phyloP scores from a whole-genome alignment of 2,329 filamentous ascomycete genomes.

The Aspergillus ochraceoroseus region DNA sequence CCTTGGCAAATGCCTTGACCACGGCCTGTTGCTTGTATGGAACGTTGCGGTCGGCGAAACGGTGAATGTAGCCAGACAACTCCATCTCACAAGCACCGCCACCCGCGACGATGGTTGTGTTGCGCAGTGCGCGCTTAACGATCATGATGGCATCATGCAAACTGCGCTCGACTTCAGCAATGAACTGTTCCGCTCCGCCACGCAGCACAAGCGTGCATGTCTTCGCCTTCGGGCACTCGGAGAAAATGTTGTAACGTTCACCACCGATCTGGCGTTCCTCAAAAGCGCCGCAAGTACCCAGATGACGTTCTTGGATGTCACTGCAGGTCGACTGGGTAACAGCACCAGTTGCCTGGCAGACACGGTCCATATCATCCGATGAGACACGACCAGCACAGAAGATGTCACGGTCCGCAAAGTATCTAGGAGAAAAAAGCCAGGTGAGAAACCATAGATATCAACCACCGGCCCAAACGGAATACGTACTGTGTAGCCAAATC shows the following conservation, averaged over 20 bases:
- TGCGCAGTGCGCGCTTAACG: constrained; percentile 94
- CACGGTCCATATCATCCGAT: constrained; percentile 88
- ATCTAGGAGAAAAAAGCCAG: constrained; percentile 41
- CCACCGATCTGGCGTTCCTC: constrained; percentile 96
- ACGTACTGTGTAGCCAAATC: constrained; percentile 84
- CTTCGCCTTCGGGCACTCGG: constrained; percentile 90
- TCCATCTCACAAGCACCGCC: constrained; percentile 97
- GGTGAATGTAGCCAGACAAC: constrained; percentile 85
- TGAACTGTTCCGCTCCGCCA: constrained; percentile 97
- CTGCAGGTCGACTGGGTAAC: constrained; percentile 94
- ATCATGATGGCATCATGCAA: constrained; percentile 99
- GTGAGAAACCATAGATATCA: constrained; percentile 1
- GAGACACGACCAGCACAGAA: constrained; percentile 96
- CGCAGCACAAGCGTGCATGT: constrained; percentile 94
- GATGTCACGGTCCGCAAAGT: constrained; percentile 94
- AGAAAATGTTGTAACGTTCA: constrained; percentile 98
- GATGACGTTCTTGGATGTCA: constrained; percentile 81
- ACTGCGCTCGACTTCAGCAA: constrained; percentile 95
- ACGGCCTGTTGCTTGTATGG: constrained; percentile 94
- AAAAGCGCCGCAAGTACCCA: constrained; percentile 84
- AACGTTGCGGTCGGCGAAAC: constrained; percentile 86
- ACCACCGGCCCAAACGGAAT: not conserved
- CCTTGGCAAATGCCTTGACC: constrained; percentile 97
- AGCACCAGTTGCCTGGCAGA: constrained; percentile 89
- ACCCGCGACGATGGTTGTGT: constrained; percentile 89